A percentile compares a stretch with the other conserved stretches of the same genome.
Conservation (phyloP, 2,329 filamentous ascomycete species). For the Aspergillus fumigatus region DNA sequence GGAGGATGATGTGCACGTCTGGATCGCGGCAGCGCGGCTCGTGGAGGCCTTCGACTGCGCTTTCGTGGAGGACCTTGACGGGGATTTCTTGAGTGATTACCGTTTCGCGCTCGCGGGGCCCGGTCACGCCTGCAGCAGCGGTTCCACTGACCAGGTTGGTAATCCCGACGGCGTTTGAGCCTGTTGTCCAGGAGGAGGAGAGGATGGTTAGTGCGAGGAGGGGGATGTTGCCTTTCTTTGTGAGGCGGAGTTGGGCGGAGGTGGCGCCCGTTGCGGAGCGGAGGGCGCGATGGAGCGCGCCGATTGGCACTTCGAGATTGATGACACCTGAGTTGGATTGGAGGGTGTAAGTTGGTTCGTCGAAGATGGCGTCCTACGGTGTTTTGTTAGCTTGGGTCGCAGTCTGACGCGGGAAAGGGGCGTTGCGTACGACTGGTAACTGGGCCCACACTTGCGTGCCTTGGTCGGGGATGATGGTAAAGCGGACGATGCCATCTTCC, state of each 20-base stretch:
- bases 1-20: slow-evolving; percentile 89
- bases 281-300: slow-evolving; percentile 82
- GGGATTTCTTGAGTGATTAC: slow-evolving; percentile 94
- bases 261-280: slow-evolving; percentile 79
- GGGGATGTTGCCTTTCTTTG: slow-evolving; percentile 84
- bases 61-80: slow-evolving; percentile 80
- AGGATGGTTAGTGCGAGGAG: slow-evolving; percentile 87
- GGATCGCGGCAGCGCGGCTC: slow-evolving; percentile 87
- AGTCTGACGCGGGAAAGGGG: no score
- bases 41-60: slow-evolving; percentile 85
- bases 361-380: slow-evolving; percentile 74
- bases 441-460: slow-evolving; percentile 96
- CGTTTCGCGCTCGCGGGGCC: slow-evolving; percentile 73
- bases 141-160: slow-evolving; percentile 22
- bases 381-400: neutral
- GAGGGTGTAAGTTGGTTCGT: slow-evolving; percentile 67
- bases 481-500: slow-evolving; percentile 79
- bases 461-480: slow-evolving; percentile 91
- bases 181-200: slow-evolving; percentile 47
- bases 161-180: slow-evolving; percentile 53
- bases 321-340: slow-evolving; percentile 91
- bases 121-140: slow-evolving; percentile 43
- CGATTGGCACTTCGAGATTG: slow-evolving; percentile 92
- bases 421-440: slow-evolving; percentile 42
- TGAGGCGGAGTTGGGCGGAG: slow-evolving; percentile 79